These are phyloP conservation scores for Claviceps pazoutovae DNA, from an alignment of 2,329 filamentous ascomycete genomes.

Conservation along the genomic window DNA sequence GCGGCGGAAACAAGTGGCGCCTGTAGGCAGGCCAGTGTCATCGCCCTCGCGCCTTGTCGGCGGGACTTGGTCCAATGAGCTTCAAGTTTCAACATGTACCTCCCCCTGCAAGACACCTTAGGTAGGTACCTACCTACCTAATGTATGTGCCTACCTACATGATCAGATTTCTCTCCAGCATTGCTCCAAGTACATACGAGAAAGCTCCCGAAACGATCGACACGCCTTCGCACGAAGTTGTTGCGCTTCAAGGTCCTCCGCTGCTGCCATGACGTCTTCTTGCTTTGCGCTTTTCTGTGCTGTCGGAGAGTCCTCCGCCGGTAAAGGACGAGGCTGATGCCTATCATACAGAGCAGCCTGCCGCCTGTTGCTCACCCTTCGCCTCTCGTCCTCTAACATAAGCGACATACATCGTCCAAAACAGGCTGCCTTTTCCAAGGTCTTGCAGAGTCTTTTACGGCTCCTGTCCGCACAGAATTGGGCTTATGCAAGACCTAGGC, in stretches of 20 bases:
- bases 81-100: too few relatives aligned
- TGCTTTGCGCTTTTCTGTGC: not conserved
- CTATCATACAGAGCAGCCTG: not conserved
- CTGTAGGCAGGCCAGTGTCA: too few relatives aligned
- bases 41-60: too few relatives aligned
- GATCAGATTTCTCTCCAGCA: not conserved
- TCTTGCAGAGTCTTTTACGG: not conserved
- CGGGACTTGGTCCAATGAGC: too few relatives aligned
- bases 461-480: not conserved
- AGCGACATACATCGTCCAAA: constrained; percentile 3
- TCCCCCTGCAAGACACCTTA: too few relatives aligned
- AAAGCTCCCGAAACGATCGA: not conserved
- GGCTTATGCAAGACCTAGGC: not conserved
- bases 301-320: not conserved
- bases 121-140: too few relatives aligned
- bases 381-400: not conserved
- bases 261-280: not conserved
- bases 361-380: not conserved
- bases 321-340: not conserved
- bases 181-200: not conserved
- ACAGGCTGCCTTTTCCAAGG: not conserved
- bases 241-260: not conserved
- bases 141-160: too few relatives aligned
- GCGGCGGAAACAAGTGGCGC: too few relatives aligned
- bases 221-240: not conserved